phyloP scores from a whole-genome alignment of 371 early-diverging fungal species.

The Chytridium lagenaria region DNA sequence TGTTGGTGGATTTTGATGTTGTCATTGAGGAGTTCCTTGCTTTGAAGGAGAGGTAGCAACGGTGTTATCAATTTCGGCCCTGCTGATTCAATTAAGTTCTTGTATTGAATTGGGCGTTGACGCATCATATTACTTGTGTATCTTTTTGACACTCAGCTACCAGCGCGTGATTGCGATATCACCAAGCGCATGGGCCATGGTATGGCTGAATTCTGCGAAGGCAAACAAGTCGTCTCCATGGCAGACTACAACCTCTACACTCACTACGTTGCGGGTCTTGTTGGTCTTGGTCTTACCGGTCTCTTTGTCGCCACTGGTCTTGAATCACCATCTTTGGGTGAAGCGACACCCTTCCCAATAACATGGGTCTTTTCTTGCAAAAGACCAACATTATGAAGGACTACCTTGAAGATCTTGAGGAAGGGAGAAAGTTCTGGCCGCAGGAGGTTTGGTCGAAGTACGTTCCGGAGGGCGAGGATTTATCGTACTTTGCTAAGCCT shows the following conservation, averaged over 20 bases:
- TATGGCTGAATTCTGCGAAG: conserved; percentile 86
- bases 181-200: conserved; percentile 91
- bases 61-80: too few species aligned
- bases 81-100: background rate
- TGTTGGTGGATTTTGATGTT: conserved; percentile 85
- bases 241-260: conserved; percentile 95
- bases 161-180: conserved; percentile 88
- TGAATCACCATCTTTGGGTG: conserved; percentile 62
- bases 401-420: conserved; percentile 85
- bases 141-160: conserved; percentile 58
- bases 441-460: conserved; percentile 78
- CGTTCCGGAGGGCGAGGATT: conserved; percentile 40
- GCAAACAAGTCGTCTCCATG: conserved; percentile 73
- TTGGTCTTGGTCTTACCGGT: conserved; percentile 90
- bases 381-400: conserved; percentile 97
- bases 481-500: conserved; percentile 55
- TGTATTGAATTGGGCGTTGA: too few species aligned
- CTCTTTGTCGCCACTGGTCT: conserved; percentile 89
- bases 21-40: conserved; percentile 88
- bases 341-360: conserved; percentile 72
- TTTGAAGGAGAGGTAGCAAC: conserved; percentile 66
- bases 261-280: conserved; percentile 97
- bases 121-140: too few species aligned
- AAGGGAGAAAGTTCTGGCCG: conserved; percentile 95
- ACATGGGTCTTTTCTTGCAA: conserved; percentile 95